Evolutionary conservation across 169 alveolate species (phyloP).

Genomic region (Babesia bigemina): DNA sequence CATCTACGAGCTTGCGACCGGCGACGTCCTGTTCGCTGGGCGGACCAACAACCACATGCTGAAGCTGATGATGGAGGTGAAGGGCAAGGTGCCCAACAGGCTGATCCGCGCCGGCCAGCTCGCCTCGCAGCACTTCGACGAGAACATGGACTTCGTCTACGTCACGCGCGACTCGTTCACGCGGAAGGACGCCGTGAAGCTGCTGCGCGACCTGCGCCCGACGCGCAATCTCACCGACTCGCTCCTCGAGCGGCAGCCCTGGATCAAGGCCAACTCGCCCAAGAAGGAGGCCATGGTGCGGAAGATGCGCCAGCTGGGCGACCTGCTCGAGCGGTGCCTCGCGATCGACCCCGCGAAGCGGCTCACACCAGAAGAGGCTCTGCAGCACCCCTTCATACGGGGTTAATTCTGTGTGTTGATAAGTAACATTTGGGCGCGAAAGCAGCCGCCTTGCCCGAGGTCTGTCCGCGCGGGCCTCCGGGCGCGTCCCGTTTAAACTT

Average conservation of each 20-base stretch:
- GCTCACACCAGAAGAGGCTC: slow-evolving; percentile 94
- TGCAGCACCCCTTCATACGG: slow-evolving; percentile 90
- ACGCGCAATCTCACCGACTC: slow-evolving; percentile 79
- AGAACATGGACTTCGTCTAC: slow-evolving; percentile 77
- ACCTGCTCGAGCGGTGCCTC: slow-evolving; percentile 92
- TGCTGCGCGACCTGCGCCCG: slow-evolving; percentile 80
- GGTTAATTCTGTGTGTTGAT: slow-evolving; percentile 44
- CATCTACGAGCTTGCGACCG: slow-evolving; percentile 95
- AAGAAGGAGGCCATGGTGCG: slow-evolving; percentile 60
- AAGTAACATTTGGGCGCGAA: neutral
- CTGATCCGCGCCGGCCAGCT: slow-evolving; percentile 88
- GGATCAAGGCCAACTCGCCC: slow-evolving; percentile 47
- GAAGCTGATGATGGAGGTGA: slow-evolving; percentile 90
- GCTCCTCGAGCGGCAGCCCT: slow-evolving; percentile 77
- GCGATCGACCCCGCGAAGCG: slow-evolving; percentile 94
- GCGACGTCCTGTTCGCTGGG: slow-evolving; percentile 94
- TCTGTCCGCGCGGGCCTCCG: neutral
- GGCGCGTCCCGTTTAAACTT: neutral
- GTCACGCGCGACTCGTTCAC: slow-evolving; percentile 78
- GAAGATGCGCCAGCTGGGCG: slow-evolving; percentile 86
- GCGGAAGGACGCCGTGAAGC: slow-evolving; percentile 77
- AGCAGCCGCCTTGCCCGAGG: neutral
- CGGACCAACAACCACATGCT: slow-evolving; percentile 95
- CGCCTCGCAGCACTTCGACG: slow-evolving; percentile 85
- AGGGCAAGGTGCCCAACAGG: slow-evolving; percentile 92